These are phyloP conservation scores for Pisolithus albus DNA, from an alignment of 768 basidiomycete genomes.

Conservation along the genomic window DNA sequence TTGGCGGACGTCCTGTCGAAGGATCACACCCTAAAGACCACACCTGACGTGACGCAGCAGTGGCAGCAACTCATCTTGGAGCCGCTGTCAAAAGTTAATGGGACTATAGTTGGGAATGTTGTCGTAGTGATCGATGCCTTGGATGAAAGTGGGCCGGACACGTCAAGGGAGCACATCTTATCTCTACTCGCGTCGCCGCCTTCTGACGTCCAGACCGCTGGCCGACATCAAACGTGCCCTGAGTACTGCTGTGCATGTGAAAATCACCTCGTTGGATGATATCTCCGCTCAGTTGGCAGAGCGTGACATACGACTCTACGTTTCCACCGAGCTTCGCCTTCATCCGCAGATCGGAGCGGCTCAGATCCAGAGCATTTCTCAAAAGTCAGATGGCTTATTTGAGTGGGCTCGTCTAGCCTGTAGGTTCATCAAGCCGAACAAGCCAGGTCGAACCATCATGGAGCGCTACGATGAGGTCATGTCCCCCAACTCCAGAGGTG, in stretches of 20 bases:
- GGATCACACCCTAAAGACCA: not conserved
- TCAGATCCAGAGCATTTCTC: too few relatives aligned
- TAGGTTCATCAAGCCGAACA: too few relatives aligned
- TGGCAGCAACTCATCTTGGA: slow-evolving; percentile 14
- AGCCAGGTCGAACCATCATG: too few relatives aligned
- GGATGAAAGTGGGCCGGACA: slow-evolving; percentile 10
- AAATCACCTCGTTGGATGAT: not conserved
- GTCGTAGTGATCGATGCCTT: slow-evolving; percentile 23
- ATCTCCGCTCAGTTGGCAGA: not conserved
- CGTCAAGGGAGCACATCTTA: slow-evolving; percentile 8
- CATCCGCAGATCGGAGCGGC: too few relatives aligned
- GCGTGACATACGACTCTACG: not conserved
- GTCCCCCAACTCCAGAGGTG: too few relatives aligned
- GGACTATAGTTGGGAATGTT: slow-evolving; percentile 12
- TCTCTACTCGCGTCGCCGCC: not conserved
- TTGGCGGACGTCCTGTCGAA: not conserved
- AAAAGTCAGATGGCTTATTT: too few relatives aligned
- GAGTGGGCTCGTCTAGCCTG: too few relatives aligned
- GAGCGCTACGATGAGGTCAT: too few relatives aligned
- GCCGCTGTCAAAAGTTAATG: slow-evolving; percentile 4
- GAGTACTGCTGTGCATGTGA: not conserved
- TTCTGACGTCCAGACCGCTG: slow-evolving; percentile 7
- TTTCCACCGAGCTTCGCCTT: not conserved
- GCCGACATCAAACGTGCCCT: not conserved
- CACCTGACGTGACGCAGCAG: slow-evolving; percentile 1